Evolutionary conservation across 1,139 yeast species (phyloP).

Genomic region (Geotrichum reessii): DNA sequence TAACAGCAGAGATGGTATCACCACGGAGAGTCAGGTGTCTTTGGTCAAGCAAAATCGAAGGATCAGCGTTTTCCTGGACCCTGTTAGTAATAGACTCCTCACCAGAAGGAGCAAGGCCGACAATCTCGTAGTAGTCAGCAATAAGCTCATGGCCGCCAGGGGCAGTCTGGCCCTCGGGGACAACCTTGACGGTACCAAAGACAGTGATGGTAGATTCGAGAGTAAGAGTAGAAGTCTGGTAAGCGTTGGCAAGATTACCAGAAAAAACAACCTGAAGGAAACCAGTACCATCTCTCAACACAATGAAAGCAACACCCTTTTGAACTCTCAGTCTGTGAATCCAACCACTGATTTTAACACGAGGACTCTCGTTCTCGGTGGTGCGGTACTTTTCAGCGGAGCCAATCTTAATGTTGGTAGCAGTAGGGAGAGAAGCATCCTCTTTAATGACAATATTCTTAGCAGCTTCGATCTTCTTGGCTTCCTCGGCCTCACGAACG

Average conservation of each 20-base stretch:
- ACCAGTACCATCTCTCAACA: conserved; percentile 94
- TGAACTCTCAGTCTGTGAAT: conserved; percentile 89
- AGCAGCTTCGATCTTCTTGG: conserved; percentile 69
- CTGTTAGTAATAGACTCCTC: conserved; percentile 93
- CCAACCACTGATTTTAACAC: conserved; percentile 90
- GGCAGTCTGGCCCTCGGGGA: conserved; percentile 95
- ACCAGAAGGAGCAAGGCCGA: conserved; percentile 94
- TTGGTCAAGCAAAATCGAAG: conserved; percentile 84
- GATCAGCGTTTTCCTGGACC: conserved; percentile 90
- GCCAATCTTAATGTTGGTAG: conserved; percentile 62
- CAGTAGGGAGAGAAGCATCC: conserved; percentile 66
- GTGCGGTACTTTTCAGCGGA: conserved; percentile 47
- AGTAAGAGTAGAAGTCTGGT: conserved; percentile 77
- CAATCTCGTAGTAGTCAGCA: conserved; percentile 81
- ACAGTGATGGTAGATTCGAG: conserved; percentile 78
- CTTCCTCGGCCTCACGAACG: conserved; percentile 56
- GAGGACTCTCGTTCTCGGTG: conserved; percentile 29
- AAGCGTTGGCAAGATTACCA: conserved; percentile 90
- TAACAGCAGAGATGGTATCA: conserved; percentile 86
- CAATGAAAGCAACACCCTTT: conserved; percentile 86
- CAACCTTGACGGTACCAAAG: conserved; percentile 71
- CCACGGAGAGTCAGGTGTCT: conserved; percentile 95
- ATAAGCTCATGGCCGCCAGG: conserved; percentile 95
- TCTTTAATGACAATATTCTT: conserved; percentile 62
- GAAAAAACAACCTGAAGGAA: conserved; percentile 78